Evolutionary conservation across 257 asterid species (phyloP).

Genomic region (Solanum pimpinellifolium): DNA sequence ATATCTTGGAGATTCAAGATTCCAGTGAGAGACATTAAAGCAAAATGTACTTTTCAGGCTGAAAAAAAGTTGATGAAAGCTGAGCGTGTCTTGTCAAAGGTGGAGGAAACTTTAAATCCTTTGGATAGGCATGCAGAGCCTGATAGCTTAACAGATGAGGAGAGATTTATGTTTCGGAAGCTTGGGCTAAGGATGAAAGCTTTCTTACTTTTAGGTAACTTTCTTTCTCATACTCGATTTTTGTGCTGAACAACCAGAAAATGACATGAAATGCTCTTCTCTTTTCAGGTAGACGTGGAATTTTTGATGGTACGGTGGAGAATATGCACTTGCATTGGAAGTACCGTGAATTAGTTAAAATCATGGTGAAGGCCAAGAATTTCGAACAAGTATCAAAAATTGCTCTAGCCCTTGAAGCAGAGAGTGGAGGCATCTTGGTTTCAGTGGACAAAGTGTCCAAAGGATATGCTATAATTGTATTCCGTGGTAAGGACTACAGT

Average conservation of each 20-base stretch:
- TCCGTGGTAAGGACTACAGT: constrained; percentile 74
- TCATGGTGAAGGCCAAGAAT: constrained; percentile 65
- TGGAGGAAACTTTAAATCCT: constrained; percentile 66
- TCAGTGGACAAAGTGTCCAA: constrained; percentile 89
- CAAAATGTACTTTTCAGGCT: constrained; percentile 38
- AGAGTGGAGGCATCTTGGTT: constrained; percentile 91
- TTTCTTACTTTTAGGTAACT: constrained; percentile 81
- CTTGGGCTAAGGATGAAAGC: constrained; percentile 98
- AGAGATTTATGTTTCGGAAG: constrained; percentile 95
- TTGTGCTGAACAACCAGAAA: not conserved
- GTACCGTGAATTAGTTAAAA: constrained; percentile 80
- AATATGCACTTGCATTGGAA: constrained; percentile 99
- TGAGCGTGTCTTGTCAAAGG: constrained; percentile 68
- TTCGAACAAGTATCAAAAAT: constrained; percentile 66
- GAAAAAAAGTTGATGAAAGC: constrained; percentile 64
- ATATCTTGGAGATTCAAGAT: not conserved
- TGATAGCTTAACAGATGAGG: constrained; percentile 74
- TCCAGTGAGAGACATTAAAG: not conserved
- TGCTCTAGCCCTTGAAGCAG: constrained; percentile 88
- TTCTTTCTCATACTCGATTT: not conserved
- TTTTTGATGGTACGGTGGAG: constrained; percentile 95
- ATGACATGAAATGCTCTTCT: constrained; percentile 3
- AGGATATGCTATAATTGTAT: constrained; percentile 84
- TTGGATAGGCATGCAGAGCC: constrained; percentile 52
- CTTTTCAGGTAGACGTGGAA: constrained; percentile 91